Evolutionary conservation across 2,329 filamentous ascomycete species (phyloP).

Genomic region (Cytospora piceae): DNA sequence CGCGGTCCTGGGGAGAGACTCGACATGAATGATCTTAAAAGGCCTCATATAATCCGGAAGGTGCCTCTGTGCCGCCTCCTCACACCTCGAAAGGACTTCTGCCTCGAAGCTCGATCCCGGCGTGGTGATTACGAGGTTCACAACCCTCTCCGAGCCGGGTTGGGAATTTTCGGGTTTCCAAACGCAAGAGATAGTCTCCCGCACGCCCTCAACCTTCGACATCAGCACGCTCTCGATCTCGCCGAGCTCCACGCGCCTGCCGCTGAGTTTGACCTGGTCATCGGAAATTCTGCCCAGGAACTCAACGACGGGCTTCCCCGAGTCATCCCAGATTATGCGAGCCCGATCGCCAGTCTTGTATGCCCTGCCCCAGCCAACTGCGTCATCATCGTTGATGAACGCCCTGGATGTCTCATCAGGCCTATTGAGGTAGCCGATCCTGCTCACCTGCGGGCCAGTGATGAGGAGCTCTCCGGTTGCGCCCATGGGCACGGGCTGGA

Average conservation of each 20-base stretch:
- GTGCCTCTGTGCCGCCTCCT: slow-evolving; percentile 54
- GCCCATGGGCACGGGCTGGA: slow-evolving; percentile 29
- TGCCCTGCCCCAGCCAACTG: slow-evolving; percentile 14
- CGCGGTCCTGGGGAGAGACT: slow-evolving; percentile 58
- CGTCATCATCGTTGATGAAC: slow-evolving; percentile 23
- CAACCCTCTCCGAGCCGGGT: slow-evolving; percentile 38
- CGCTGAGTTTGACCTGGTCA: slow-evolving; percentile 30
- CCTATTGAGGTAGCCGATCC: slow-evolving; percentile 26
- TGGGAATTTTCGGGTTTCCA: slow-evolving; percentile 24
- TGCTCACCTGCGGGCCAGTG: slow-evolving; percentile 32
- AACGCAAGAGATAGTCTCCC: slow-evolving; percentile 29
- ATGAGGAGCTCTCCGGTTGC: slow-evolving; percentile 32
- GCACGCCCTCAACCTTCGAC: slow-evolving; percentile 26
- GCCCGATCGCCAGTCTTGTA: slow-evolving; percentile 34
- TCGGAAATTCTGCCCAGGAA: slow-evolving; percentile 32
- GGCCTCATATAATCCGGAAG: slow-evolving; percentile 66
- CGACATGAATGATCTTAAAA: slow-evolving; percentile 52
- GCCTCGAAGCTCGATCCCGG: slow-evolving; percentile 34
- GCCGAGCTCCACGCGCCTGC: slow-evolving; percentile 29
- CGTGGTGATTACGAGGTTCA: slow-evolving; percentile 57
- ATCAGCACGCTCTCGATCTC: slow-evolving; percentile 32
- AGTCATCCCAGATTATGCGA: slow-evolving; percentile 28
- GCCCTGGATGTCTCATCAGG: slow-evolving; percentile 25
- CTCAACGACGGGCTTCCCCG: slow-evolving; percentile 34
- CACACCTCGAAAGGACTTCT: slow-evolving; percentile 30